These are phyloP conservation scores for Nemania sp. DNA, from an alignment of 2,329 filamentous ascomycete genomes.

Conservation along the genomic window DNA sequence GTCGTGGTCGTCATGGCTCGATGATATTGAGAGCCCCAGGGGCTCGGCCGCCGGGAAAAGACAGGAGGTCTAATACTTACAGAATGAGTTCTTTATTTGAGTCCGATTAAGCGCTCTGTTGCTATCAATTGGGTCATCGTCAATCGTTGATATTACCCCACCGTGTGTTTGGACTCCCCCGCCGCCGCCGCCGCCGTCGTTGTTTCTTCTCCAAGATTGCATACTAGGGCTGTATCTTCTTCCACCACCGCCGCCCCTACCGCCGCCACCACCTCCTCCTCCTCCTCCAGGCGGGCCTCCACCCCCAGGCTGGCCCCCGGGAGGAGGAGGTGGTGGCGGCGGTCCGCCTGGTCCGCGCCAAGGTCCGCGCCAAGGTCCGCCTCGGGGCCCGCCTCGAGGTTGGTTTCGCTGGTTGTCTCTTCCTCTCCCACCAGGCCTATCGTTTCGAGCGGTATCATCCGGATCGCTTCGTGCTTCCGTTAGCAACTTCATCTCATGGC, in stretches of 20 bases:
- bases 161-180: not conserved
- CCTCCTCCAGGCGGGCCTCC: not conserved
- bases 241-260: not conserved
- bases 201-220: no score
- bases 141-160: not conserved
- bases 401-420: no score
- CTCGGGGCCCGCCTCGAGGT: no score
- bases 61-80: constrained; percentile 2
- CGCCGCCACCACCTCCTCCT: not conserved
- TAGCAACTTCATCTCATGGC: not conserved
- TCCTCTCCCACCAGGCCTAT: no score
- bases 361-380: no score
- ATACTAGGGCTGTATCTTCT: not conserved
- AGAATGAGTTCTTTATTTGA: not conserved
- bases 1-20: no score
- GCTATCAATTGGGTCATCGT: no score
- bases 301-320: not conserved
- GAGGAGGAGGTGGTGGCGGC: no score
- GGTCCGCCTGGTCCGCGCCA: no score
- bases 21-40: no score
- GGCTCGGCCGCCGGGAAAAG: not conserved
- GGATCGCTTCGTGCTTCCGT: no score
- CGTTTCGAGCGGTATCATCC: no score
- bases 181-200: not conserved
- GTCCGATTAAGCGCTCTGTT: not conserved